A percentile compares a stretch with the other conserved stretches of the same genome.
phyloP scores from a whole-genome alignment of 768 basidiomycete genomes.

The Xerocomellus dryophilus region DNA sequence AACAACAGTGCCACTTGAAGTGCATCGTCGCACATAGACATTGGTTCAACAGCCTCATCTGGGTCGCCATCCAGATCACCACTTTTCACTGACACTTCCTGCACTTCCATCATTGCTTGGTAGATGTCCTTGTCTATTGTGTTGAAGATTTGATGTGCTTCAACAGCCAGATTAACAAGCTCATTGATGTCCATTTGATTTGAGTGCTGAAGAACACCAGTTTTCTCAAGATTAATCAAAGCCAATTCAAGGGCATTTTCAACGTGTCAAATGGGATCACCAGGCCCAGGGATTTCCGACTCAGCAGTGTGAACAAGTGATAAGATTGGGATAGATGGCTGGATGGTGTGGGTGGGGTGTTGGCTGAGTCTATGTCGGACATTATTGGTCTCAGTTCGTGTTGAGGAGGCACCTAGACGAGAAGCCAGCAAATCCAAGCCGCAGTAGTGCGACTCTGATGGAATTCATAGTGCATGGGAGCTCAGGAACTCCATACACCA shows the following conservation, averaged over 20 bases:
- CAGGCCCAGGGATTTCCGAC: too few species aligned
- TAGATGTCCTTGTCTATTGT: slow-evolving; percentile 3
- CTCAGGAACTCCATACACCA: too few species aligned
- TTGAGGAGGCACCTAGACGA: too few species aligned
- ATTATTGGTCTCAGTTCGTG: too few species aligned
- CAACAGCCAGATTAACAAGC: background rate
- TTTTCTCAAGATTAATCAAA: background rate
- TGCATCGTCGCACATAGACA: background rate
- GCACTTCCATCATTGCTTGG: background rate
- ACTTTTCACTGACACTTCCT: background rate
- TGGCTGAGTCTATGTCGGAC: too few species aligned
- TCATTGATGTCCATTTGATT: background rate
- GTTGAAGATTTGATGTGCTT: background rate
- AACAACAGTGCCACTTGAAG: background rate
- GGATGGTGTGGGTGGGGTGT: too few species aligned
- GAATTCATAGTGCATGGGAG: too few species aligned
- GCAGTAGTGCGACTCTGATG: too few species aligned
- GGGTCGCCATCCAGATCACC: background rate
- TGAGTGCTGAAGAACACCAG: background rate
- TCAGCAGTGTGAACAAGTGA: background rate
- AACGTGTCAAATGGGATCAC: background rate
- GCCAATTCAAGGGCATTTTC: background rate
- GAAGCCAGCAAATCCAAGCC: too few species aligned
- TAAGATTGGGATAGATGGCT: background rate
- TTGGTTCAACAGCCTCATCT: background rate